Conservation (phyloP, 2,329 filamentous ascomycete species). For the Boeremia exigua region DNA sequence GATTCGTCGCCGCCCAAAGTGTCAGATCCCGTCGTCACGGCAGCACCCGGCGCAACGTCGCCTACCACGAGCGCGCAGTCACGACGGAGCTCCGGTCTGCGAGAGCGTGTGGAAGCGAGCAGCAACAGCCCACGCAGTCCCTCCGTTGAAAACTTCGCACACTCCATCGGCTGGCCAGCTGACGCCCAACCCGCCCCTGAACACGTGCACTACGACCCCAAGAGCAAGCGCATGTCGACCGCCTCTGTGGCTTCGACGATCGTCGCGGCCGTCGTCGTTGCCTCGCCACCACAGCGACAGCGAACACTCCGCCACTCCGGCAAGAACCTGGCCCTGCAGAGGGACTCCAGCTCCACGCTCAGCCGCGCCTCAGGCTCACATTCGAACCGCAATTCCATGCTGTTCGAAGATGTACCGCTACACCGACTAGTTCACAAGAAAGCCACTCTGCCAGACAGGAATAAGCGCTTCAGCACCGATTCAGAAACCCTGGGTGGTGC, state of each 20-base stretch:
- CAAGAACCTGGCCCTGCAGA: constrained; percentile 59
- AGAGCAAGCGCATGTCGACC: constrained; percentile 55
- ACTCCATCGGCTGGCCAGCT: constrained; percentile 58
- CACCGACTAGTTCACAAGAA: constrained; percentile 60
- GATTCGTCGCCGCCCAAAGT: constrained; percentile 29
- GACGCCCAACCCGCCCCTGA: constrained; percentile 37
- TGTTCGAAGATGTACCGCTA: constrained; percentile 52
- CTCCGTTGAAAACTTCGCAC: constrained; percentile 57
- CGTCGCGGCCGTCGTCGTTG: constrained; percentile 61
- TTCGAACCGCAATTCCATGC: constrained; percentile 55
- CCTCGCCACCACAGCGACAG: constrained; percentile 54
- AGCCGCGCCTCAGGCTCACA: constrained; percentile 51
- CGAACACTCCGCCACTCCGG: constrained; percentile 60
- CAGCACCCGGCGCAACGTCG: constrained; percentile 23
- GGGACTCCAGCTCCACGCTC: constrained; percentile 42
- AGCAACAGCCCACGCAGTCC: constrained; percentile 41
- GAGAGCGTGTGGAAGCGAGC: constrained; percentile 43
- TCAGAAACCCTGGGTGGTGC: constrained; percentile 30
- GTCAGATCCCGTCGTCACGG: neutral
- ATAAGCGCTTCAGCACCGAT: constrained; percentile 38
- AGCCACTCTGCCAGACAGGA: constrained; percentile 56
- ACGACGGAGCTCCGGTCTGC: constrained; percentile 36
- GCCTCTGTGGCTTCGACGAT: constrained; percentile 62
- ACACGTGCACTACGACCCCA: constrained; percentile 35
- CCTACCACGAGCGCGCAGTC: constrained; percentile 28